Base-by-base conservation (phyloP, 148 eudicot genomes). In the Rhododendron griersonianum region DNA sequence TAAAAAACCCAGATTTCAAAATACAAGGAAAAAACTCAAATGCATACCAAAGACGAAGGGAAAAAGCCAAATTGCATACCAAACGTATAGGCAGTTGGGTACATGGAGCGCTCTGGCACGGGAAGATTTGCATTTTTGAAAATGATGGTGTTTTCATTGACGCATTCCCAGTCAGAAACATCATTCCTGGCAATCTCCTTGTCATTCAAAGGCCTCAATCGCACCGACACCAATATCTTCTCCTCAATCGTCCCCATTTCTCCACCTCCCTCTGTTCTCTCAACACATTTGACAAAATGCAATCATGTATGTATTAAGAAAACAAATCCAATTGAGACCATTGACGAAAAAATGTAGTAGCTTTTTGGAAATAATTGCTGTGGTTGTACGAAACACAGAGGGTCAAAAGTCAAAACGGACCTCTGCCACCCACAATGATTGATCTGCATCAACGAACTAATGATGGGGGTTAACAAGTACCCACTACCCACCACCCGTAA, bases 111-210 rank as follows among this genome's bases (percentile, higher is more conserved):
- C 57, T 93, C 98, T 0, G 95, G 94, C 79, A 88, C 73, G 55
- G 92, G 89, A 50, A 89, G 78, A 55, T 88, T 89, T 79, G 19
- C 67, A 87, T 94, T 93, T 90, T 90, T 95, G 93, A 90, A 96
- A 30, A 94, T 19, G 76, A 98, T 87, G 44, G 96, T 93, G 80
- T 89, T 90, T 25, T 90, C 90, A 87, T 85, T 89, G 65, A 95
- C 83, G 89, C 99, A 94, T 85, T 95, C 98, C 99, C 99, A 98
- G 89, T 95, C 99, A 10, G 92, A 87, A 10, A 90, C 92, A 87
- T 98, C 98, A 53, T 88, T 91, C 86, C 92, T 93, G 30, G 81
- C 87, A 65, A 91, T 87, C 89, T 98, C 98, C 91, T 93, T 94
- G 53, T 90, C 93, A 86, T 91, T 98, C 93, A 98, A 91, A 51